phyloP scores from a whole-genome alignment of 2,329 filamentous ascomycete species.

The Pseudocercospora eumusae region DNA sequence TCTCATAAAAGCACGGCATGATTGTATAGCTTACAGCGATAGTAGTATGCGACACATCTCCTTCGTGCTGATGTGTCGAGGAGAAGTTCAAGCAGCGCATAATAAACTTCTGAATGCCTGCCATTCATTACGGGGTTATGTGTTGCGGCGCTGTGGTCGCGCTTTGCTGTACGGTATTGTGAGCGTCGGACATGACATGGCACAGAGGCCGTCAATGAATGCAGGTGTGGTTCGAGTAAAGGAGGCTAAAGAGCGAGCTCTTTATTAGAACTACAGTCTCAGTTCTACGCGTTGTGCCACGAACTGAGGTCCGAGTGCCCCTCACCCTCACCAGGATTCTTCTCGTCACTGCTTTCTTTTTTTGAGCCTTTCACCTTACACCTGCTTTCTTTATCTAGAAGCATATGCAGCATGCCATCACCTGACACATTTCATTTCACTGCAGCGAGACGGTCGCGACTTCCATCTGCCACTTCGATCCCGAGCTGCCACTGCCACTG shows the following conservation, averaged over 20 bases:
- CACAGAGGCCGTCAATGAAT: background rate
- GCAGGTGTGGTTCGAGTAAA: background rate
- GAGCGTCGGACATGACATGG: background rate
- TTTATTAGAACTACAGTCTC: too few species aligned
- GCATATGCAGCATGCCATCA: background rate
- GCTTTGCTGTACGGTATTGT: background rate
- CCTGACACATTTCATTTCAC: too few species aligned
- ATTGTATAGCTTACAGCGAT: background rate
- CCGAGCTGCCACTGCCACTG: background rate
- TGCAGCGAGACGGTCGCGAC: background rate
- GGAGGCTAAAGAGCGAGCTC: background rate
- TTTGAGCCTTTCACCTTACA: background rate
- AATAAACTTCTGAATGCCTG: background rate
- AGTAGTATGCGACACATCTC: background rate
- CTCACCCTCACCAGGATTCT: conserved; percentile 1
- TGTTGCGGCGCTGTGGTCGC: conserved; percentile 3
- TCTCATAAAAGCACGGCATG: background rate
- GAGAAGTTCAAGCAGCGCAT: background rate
- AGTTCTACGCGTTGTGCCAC: conserved; percentile 5
- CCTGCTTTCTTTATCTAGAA: background rate
- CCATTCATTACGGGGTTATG: conserved; percentile 4
- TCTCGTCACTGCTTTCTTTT: background rate
- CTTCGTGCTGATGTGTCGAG: background rate
- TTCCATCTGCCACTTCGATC: background rate
- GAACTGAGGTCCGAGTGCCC: conserved; percentile 9